phyloP scores from a whole-genome alignment of 768 basidiomycete species.

The Brasilioporus rufonigricans region DNA sequence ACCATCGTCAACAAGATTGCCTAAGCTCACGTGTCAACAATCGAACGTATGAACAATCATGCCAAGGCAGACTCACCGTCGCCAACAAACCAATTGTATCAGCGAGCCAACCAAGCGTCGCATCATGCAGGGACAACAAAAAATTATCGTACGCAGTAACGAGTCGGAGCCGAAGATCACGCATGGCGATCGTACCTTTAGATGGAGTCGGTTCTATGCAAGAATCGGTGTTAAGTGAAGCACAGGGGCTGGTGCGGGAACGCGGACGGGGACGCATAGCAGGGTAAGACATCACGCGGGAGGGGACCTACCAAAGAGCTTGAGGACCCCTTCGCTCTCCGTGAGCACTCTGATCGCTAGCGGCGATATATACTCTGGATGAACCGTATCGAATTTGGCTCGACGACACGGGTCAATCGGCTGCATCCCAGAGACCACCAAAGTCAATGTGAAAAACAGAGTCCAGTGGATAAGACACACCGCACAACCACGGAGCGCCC shows the following conservation, averaged over 20 bases:
- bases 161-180: slow-evolving; percentile 21
- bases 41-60: too few species aligned
- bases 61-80: slow-evolving; percentile 4
- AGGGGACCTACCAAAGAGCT: slow-evolving; percentile 23
- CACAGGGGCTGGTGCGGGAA: not conserved
- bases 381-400: slow-evolving; percentile 15
- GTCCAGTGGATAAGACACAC: not conserved
- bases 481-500: slow-evolving; percentile 25
- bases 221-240: not conserved
- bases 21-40: not conserved
- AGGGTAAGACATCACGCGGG: not conserved
- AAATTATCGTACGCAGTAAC: slow-evolving; percentile 23
- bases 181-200: slow-evolving; percentile 18
- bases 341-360: slow-evolving; percentile 27
- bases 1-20: slow-evolving; percentile 21
- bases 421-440: not conserved
- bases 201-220: slow-evolving; percentile 29
- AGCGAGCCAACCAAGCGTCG: slow-evolving; percentile 25
- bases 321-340: slow-evolving; percentile 25
- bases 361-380: slow-evolving; percentile 28
- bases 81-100: slow-evolving; percentile 20
- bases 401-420: slow-evolving; percentile 24
- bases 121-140: slow-evolving; percentile 14
- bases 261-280: not conserved
- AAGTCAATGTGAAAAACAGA: not conserved